Evolutionary conservation across 306 rosid genomes (phyloP).

Genomic region (Pyrus bretschneideri): DNA sequence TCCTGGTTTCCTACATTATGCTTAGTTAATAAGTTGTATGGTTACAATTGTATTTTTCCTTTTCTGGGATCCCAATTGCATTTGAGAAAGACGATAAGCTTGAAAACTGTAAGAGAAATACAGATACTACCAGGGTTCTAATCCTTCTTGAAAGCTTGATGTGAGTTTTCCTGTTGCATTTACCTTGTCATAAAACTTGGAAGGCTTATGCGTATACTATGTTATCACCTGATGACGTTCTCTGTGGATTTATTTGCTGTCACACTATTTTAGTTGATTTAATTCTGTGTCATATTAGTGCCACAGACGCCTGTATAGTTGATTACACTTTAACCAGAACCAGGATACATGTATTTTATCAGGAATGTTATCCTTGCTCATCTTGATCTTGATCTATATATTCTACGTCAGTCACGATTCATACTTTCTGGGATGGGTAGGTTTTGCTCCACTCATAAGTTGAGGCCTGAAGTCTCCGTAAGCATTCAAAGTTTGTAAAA

Average conservation of each 20-base stretch:
- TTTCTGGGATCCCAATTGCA: neutral
- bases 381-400: neutral
- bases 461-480: neutral
- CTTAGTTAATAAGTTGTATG: neutral
- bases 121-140: neutral
- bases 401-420: neutral
- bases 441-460: constrained; percentile 13
- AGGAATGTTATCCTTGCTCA: neutral
- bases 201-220: neutral
- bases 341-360: neutral
- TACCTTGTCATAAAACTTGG: neutral
- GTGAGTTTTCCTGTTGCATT: neutral
- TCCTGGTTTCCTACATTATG: neutral
- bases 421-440: neutral
- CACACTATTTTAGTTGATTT: neutral
- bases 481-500: neutral
- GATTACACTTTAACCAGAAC: neutral
- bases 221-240: neutral
- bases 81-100: neutral
- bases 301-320: neutral
- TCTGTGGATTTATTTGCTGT: constrained; percentile 1
- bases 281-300: neutral
- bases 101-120: neutral
- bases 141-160: neutral
- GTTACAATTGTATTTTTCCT: neutral